Evolutionary conservation across 2,329 filamentous ascomycete genomes (phyloP), one percentile per base, ranked within the genome.

Genomic region (Periconia sp.): DNA sequence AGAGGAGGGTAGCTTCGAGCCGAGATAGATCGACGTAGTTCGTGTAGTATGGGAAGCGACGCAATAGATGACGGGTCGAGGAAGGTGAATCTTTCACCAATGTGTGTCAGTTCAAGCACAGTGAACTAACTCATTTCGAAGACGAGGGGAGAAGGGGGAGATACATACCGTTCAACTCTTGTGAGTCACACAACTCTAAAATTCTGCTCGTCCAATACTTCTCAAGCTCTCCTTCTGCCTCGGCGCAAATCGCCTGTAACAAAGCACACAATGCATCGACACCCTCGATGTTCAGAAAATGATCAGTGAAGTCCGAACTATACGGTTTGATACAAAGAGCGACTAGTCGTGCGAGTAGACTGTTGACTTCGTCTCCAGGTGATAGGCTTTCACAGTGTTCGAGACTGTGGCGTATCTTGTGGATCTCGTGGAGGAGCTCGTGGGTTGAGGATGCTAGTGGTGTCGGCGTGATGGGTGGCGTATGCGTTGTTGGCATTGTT

Each of bases 1-100:
- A 55, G 5, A 82, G 66, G 9, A 76, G 71, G 20, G 68, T 68
- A 20, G 79, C 69, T 61, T 82, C 81, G 40, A 82, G 70, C 14
- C 71, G 72, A 0, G 77, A 76, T 27, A 82, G 73, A 19, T 79
- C 76, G 33, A 77, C 55, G 59, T 83, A 83, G 63, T 82, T 82
- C 9, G 66, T 52, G 60, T 77, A 74, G 64, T 83, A 82, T 1
- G 79, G 78, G 55, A 82, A 83, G 2, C 54, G 54, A n/a, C 52
- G 45, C 3, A 81, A 65, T 3, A 65, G 60, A 45, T 43, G 61
- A 53, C 37, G 62, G 31, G 54, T 9, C n/a, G 41, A 7, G 2
- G 15, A 19, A 11, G 33, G 5, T 3, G 14, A n/a, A 31, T 3
- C 43, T 23, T 27, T 27, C 15, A 14, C 6, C 2, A 42, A n/a